Evolutionary conservation across 2,329 filamentous ascomycete species (phyloP).

Genomic region (Biscogniauxia mediterranea): DNA sequence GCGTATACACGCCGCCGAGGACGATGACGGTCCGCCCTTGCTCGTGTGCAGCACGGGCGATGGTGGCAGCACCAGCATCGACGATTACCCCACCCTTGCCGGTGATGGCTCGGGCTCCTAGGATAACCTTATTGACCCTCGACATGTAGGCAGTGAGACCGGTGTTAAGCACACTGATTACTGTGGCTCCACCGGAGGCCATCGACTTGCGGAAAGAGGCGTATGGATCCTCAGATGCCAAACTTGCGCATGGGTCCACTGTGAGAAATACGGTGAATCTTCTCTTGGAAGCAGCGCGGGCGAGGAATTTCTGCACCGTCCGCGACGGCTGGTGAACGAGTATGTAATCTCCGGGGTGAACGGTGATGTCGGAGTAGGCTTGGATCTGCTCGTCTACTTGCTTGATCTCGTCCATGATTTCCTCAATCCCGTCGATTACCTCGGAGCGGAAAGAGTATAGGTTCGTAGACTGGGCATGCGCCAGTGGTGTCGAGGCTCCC

Average conservation of each 20-base stretch:
- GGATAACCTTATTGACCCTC: constrained; percentile 89
- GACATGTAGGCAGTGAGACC: constrained; percentile 94
- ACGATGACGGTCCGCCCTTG: constrained; percentile 84
- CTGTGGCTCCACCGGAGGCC: constrained; percentile 71
- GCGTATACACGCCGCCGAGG: constrained; percentile 87
- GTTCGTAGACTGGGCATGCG: constrained; percentile 40
- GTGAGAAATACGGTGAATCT: constrained; percentile 89
- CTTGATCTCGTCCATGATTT: constrained; percentile 92
- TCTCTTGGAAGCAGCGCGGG: constrained; percentile 82
- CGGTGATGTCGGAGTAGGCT: constrained; percentile 82
- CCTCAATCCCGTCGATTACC: constrained; percentile 88
- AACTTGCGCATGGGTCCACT: constrained; percentile 53
- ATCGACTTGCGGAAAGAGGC: constrained; percentile 73
- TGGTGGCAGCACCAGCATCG: constrained; percentile 76
- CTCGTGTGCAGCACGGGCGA: constrained; percentile 80
- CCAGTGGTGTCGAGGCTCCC: constrained; percentile 49
- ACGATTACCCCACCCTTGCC: constrained; percentile 85
- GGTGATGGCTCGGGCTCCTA: constrained; percentile 83
- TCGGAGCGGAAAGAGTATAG: constrained; percentile 78
- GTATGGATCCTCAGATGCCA: constrained; percentile 40
- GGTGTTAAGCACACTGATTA: constrained; percentile 81
- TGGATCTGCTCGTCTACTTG: constrained; percentile 94
- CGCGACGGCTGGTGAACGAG: constrained; percentile 83
- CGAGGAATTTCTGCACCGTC: constrained; percentile 85
- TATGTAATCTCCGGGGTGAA: constrained; percentile 89